A percentile compares a stretch with the other conserved stretches of the same genome.
These are phyloP conservation scores for Mucor indicus DNA, from an alignment of 371 early-diverging fungal species.

Conservation along the genomic window DNA sequence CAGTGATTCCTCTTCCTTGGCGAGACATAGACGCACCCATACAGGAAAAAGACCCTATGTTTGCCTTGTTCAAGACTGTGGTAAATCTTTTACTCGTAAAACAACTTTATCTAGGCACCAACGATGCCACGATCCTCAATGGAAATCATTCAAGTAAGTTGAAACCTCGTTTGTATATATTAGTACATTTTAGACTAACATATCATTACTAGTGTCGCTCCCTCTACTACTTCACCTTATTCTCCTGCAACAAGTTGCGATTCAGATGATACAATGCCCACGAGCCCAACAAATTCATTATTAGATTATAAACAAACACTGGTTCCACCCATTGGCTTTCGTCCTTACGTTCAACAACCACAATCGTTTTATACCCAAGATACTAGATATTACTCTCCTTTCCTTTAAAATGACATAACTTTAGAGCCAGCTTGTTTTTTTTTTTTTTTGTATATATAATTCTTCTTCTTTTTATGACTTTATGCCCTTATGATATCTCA, in stretches of 20 bases:
- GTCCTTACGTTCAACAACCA: too few relatives aligned
- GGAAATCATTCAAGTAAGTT: slow-evolving; percentile 23
- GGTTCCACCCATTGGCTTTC: too few relatives aligned
- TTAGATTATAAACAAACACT: too few relatives aligned
- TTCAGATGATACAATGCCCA: background rate
- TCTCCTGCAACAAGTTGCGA: background rate
- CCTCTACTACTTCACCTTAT: background rate
- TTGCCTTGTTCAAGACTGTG: slow-evolving; percentile 49
- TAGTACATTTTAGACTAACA: background rate
- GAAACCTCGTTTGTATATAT: background rate
- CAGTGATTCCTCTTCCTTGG: slow-evolving; percentile 54
- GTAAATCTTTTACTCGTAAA: slow-evolving; percentile 65
- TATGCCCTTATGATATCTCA: too few relatives aligned
- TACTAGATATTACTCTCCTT: too few relatives aligned
- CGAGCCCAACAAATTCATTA: background rate
- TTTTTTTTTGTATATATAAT: too few relatives aligned
- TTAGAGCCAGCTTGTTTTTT: too few relatives aligned
- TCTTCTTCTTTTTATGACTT: too few relatives aligned
- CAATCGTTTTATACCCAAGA: too few relatives aligned
- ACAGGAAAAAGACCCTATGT: slow-evolving; percentile 51
- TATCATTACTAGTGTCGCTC: background rate
- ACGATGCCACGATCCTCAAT: slow-evolving; percentile 46
- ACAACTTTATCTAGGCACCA: slow-evolving; percentile 69
- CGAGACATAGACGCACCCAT: slow-evolving; percentile 50
- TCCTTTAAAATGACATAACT: too few relatives aligned